Base-by-base conservation (phyloP, 2,329 filamentous ascomycete genomes). In the Calonectria ilicicola region DNA sequence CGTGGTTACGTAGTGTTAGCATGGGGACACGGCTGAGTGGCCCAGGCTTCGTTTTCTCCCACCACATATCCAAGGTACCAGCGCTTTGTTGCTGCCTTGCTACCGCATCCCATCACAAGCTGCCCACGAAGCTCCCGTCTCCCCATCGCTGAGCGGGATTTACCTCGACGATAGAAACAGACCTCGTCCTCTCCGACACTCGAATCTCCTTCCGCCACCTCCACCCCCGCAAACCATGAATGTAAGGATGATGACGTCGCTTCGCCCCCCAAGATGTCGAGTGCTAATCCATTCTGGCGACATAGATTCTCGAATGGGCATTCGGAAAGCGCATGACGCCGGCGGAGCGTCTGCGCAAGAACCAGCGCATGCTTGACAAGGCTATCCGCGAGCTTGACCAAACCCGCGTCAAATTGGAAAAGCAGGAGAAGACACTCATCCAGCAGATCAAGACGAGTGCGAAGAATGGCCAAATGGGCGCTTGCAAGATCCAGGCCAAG, bases 291-390 rank as follows among this genome's bases (percentile, higher is more conserved):
- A 27, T 58, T 64, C 75, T 60, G 65, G 40, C 53, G 51, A 46
- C 17, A 53, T 80, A 98, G 95, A 95, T 98, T 83, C 91, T 99
- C 74, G 97, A 99, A 91, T 99, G 97, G 96, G 96, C 96, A 46
- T 99, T 99, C 83, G 97, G 97, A 78, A 98, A 98, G 91, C 97
- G 97, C 85, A 97, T 98, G 91, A 99, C 97, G 89, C 96, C 97
- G 5, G 95, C 95, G 27, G 94, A 97, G 89, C 93, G 94, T 84
- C 89, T 96, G 84, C 93, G 94, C 84, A 96, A 96, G 89, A 98
- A 99, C 85, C 97, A 98, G 87, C 92, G 97, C 80, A 95, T 97
- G 78, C 92, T 99, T 76, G 97, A 99, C 86, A 98, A 98, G 88
- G 98, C 97, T 14, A 97, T 98, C 81, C 93, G 97, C 78, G 97